Conservation (phyloP, 371 early-diverging fungal genomes). For the Mortierella sp. region DNA sequence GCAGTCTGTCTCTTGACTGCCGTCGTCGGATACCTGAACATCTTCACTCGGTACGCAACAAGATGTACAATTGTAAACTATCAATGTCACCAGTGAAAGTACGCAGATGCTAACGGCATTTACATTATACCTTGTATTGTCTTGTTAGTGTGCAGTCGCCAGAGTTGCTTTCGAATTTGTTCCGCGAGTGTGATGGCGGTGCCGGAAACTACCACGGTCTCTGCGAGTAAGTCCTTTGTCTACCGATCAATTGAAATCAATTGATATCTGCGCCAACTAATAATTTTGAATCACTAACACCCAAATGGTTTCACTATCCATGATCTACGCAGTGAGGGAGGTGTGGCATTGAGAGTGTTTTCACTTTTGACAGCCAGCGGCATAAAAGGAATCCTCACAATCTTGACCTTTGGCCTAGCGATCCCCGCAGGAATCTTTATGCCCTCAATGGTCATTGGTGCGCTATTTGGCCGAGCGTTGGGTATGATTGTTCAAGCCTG, state of each 20-base stretch:
- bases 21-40: slow-evolving; percentile 81
- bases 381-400: slow-evolving; percentile 76
- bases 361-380: slow-evolving; percentile 74
- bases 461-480: slow-evolving; percentile 80
- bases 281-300: not conserved
- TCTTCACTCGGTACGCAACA: slow-evolving; percentile 74
- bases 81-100: not conserved
- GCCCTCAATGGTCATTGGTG: slow-evolving; percentile 88
- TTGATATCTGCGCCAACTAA: not conserved
- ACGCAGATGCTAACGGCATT: not conserved
- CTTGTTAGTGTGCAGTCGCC: slow-evolving; percentile 66
- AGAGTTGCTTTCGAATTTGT: slow-evolving; percentile 77
- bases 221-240: slow-evolving; percentile 56
- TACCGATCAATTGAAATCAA: not conserved
- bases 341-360: slow-evolving; percentile 44
- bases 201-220: slow-evolving; percentile 58
- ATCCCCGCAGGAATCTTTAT: slow-evolving; percentile 86
- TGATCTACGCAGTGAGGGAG: slow-evolving; percentile 35
- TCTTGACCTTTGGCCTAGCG: slow-evolving; percentile 85
- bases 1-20: slow-evolving; percentile 82
- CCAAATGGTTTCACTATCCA: slow-evolving; percentile 24
- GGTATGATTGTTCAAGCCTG: slow-evolving; percentile 79
- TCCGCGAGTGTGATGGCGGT: slow-evolving; percentile 74
- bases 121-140: not conserved
- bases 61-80: not conserved